Base-by-base conservation (phyloP, 2,329 filamentous ascomycete species). In the Talaromyces rugulosus region DNA sequence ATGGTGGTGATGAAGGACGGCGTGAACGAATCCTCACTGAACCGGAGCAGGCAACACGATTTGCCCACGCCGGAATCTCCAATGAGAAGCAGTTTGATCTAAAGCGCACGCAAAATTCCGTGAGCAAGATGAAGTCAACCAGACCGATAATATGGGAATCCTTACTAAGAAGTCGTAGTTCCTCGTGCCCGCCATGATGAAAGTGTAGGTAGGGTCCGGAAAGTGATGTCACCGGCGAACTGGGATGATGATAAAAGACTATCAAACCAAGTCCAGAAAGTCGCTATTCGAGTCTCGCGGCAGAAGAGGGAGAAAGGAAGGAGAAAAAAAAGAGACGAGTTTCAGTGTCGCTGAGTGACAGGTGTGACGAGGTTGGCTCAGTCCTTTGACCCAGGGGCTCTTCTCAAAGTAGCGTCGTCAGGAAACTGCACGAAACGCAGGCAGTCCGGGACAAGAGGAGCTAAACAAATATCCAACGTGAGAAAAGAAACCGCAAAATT, bases 111-210 rank as follows among this genome's bases (percentile, higher is more conserved):
- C n/a, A 12, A 52, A 28, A 54, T 1, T 14, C 28, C 1, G 54
- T 63, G n/a, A 63, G 36, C 12, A 44, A 3, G 23, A 18, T 44
- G 27, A 30, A 27, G n/a, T 12, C 5, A 40, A 33, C 6, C 5
- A 23, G 30, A 36, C 14, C 12, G 18, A 42, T n/a, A 40, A 18
- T 1, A n/a, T 14, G 33, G 30, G 34, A 31, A 16, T 64, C 79
- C 88, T 75, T 88, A 98, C 94, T 81, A 99, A 85, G 80, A 98
- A 98, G 80, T 99, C 95, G 81, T 99, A 99, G 84, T 99, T 99
- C 80, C 95, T 88, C 84, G 94, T 96, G 79, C 91, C 92, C 73
- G 95, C 93, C 95, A 99, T 99, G 62, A 59, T 74, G 56, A 42
- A 34, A 53, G 66, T 27, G 30, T 53, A 31, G 50, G 50, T 31